These are phyloP conservation scores for Diospyros lotus DNA, from an alignment of 148 eudicot species.

Conservation along the genomic window DNA sequence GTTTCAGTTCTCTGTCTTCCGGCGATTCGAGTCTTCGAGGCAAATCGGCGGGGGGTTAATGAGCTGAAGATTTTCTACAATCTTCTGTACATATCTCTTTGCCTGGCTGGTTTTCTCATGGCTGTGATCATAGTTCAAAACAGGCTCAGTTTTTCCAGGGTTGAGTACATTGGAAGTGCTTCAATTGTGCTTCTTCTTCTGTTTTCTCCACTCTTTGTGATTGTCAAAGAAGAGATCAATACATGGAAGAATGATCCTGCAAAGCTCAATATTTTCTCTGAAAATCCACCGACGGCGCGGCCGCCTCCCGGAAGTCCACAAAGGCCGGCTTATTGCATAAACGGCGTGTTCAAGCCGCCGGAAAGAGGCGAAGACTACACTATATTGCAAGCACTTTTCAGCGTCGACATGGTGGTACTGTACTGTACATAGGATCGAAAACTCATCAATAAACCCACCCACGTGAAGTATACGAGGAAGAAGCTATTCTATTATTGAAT, in stretches of 20 bases:
- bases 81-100: constrained; percentile 33
- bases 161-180: constrained; percentile 25
- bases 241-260: not conserved
- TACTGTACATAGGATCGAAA: too few species aligned
- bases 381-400: constrained; percentile 46
- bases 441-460: too few species aligned
- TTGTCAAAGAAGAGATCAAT: constrained; percentile 24
- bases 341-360: constrained; percentile 33
- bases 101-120: constrained; percentile 41
- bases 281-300: not conserved
- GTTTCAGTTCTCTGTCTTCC: constrained; percentile 31
- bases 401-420: constrained; percentile 43
- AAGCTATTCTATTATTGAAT: too few species aligned
- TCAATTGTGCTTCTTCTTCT: constrained; percentile 24
- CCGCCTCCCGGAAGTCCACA: too few species aligned
- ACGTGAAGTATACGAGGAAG: too few species aligned
- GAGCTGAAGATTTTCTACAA: constrained; percentile 34
- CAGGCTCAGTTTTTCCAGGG: constrained; percentile 9
- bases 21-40: constrained; percentile 28
- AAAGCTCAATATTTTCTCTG: not conserved
- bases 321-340: constrained; percentile 19
- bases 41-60: constrained; percentile 8
- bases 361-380: constrained; percentile 48
- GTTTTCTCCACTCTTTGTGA: constrained; percentile 23
- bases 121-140: constrained; percentile 27